Base-by-base conservation (phyloP, 192 early-diverging fungal genomes). In the Geranomyces variabilis region DNA sequence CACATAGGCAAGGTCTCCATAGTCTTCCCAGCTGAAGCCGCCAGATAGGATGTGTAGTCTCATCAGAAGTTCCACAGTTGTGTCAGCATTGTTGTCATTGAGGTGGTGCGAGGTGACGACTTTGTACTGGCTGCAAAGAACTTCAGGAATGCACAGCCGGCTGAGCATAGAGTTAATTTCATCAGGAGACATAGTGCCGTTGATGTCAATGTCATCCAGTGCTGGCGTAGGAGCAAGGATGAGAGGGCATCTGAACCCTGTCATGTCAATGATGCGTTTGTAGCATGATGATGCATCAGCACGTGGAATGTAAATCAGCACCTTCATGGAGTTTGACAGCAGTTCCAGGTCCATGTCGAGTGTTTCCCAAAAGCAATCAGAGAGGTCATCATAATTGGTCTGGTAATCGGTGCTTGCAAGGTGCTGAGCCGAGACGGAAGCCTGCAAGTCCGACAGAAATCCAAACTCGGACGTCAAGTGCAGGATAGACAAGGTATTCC, bases 381-480 rank as follows among this genome's bases (percentile, higher is more conserved):
- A 4, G 51, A 55, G 51, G 26, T 55, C 15, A 14, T 55, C 51
- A 55, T 55, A 55, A 3, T n/a, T 3, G 51, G 51, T 55, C 26
- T n/a, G 51, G 14, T 55, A 55, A 28, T 55, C 51, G 15, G 51
- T 15, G 51, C 51, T 55, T 55, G 51, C 51, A 14, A 55, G 51
- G 3, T 55, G 51, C 51, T 55, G 51, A 28, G 51, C 51, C 51
- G 51, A 55, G 51, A 55, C 51, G 26, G 51, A 55, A 8, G 51
- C 51, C 51, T 55, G 51, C 51, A 55, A 55, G 26, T 55, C 51
- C 51, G 51, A 55, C 51, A 55, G 51, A 15, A 55, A 55, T 55
- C 51, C 51, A 55, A 55, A 55, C 51, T 55, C 51, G 21, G 51
- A 55, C 51, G 26, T 55, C 51, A 55, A 55, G 51, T 55, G 51